These are phyloP conservation scores for Haplographium delicatum DNA, from an alignment of 495 filamentous ascomycete genomes.

Conservation along the genomic window DNA sequence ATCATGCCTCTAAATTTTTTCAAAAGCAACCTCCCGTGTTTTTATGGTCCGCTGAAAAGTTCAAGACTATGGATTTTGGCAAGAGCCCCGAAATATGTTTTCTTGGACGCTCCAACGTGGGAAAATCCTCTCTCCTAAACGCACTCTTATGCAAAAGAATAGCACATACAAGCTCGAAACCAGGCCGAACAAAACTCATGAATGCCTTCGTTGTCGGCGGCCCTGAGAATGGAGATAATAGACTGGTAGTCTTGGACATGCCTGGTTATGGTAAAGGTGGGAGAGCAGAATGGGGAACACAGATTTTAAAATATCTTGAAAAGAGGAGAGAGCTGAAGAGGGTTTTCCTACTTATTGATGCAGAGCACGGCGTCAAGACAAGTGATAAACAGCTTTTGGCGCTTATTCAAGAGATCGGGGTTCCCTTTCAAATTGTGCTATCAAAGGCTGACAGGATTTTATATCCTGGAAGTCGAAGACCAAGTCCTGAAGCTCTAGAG, in stretches of 20 bases:
- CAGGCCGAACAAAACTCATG: slow-evolving; percentile 75
- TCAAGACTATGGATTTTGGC: slow-evolving; percentile 58
- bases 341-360: slow-evolving; percentile 81
- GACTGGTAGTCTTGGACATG: slow-evolving; percentile 76
- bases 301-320: slow-evolving; percentile 80
- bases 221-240: slow-evolving; percentile 46
- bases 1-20: slow-evolving; percentile 60
- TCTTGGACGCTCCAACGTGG: slow-evolving; percentile 81
- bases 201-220: slow-evolving; percentile 71
- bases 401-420: slow-evolving; percentile 53
- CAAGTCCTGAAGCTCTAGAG: slow-evolving; percentile 13
- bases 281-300: slow-evolving; percentile 70
- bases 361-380: slow-evolving; percentile 71
- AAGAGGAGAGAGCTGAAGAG: slow-evolving; percentile 68
- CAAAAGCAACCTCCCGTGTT: slow-evolving; percentile 53
- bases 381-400: slow-evolving; percentile 62
- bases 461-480: slow-evolving; percentile 12
- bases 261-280: slow-evolving; percentile 87
- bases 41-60: slow-evolving; percentile 65
- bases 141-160: slow-evolving; percentile 58
- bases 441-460: slow-evolving; percentile 71
- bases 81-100: slow-evolving; percentile 55
- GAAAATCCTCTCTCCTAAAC: slow-evolving; percentile 86
- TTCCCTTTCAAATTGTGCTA: slow-evolving; percentile 74
- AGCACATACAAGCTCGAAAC: slow-evolving; percentile 63